phyloP scores from a whole-genome alignment of 2,329 filamentous ascomycete genomes.

The Arthrobotrys sinensis region DNA sequence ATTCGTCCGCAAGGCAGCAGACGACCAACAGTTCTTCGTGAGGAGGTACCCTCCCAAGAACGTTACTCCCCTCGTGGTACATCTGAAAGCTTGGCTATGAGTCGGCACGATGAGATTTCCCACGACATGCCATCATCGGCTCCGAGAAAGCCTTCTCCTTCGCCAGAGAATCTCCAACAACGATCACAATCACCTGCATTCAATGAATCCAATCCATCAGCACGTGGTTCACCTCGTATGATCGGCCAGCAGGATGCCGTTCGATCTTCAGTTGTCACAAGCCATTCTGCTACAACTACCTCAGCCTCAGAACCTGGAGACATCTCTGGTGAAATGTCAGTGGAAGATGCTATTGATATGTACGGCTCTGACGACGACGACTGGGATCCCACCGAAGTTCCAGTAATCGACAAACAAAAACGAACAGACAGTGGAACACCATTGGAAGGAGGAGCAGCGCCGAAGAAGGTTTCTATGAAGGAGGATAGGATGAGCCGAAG shows the following conservation, averaged over 20 bases:
- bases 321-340: conserved; percentile 63
- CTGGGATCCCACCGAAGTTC: conserved; percentile 62
- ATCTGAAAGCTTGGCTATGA: conserved; percentile 40
- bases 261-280: conserved; percentile 55
- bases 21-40: conserved; percentile 58
- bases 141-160: conserved; percentile 40
- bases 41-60: conserved; percentile 41
- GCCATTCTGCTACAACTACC: conserved; percentile 53
- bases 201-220: conserved; percentile 41
- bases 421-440: conserved; percentile 63
- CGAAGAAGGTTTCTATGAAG: conserved; percentile 62
- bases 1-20: conserved; percentile 43
- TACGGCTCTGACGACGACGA: conserved; percentile 64
- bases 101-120: conserved; percentile 43
- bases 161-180: conserved; percentile 40
- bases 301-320: conserved; percentile 57
- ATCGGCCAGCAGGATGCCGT: conserved; percentile 29
- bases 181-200: conserved; percentile 47
- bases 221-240: conserved; percentile 35
- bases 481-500: conserved; percentile 61
- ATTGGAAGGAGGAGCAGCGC: conserved; percentile 57
- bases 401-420: conserved; percentile 62
- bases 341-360: conserved; percentile 65
- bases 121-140: conserved; percentile 27
- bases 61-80: conserved; percentile 48